These are phyloP conservation scores for Saksenaea vasiformis DNA, from an alignment of 371 early-diverging fungal genomes.

Conservation along the genomic window DNA sequence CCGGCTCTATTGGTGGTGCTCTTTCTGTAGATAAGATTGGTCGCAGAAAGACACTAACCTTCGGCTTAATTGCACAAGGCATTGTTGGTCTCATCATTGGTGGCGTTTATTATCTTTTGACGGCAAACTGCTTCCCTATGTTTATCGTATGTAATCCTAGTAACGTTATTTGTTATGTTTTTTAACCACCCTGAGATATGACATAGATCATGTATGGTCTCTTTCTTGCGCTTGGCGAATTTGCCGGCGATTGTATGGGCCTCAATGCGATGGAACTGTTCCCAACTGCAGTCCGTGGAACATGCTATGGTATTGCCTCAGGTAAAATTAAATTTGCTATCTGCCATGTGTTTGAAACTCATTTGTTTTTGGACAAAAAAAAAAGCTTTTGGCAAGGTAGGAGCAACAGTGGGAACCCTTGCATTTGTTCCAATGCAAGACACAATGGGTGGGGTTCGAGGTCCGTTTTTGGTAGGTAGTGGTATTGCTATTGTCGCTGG, in stretches of 20 bases:
- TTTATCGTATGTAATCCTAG: slow-evolving; percentile 35
- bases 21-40: slow-evolving; percentile 51
- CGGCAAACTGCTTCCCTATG: slow-evolving; percentile 44
- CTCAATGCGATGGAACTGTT: slow-evolving; percentile 48
- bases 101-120: slow-evolving; percentile 40
- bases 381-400: slow-evolving; percentile 42
- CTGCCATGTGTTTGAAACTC: slow-evolving; percentile 13
- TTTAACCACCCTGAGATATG: not conserved
- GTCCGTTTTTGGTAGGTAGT: slow-evolving; percentile 33
- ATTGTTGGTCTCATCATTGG: slow-evolving; percentile 58
- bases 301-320: slow-evolving; percentile 54
- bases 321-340: not conserved
- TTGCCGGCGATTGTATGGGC: slow-evolving; percentile 58
- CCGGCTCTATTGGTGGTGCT: slow-evolving; percentile 54
- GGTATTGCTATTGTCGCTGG: slow-evolving; percentile 29
- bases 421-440: slow-evolving; percentile 36
- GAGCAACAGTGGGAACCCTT: slow-evolving; percentile 40
- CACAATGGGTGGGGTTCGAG: slow-evolving; percentile 26
- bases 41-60: slow-evolving; percentile 52
- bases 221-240: slow-evolving; percentile 55
- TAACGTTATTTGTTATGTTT: not conserved
- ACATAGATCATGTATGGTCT: slow-evolving; percentile 51
- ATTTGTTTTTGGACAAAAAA: not conserved
- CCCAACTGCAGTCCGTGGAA: slow-evolving; percentile 59
- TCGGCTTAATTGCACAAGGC: slow-evolving; percentile 52